Base-by-base conservation (phyloP, 306 rosid species). In the Styphnolobium japonicum region DNA sequence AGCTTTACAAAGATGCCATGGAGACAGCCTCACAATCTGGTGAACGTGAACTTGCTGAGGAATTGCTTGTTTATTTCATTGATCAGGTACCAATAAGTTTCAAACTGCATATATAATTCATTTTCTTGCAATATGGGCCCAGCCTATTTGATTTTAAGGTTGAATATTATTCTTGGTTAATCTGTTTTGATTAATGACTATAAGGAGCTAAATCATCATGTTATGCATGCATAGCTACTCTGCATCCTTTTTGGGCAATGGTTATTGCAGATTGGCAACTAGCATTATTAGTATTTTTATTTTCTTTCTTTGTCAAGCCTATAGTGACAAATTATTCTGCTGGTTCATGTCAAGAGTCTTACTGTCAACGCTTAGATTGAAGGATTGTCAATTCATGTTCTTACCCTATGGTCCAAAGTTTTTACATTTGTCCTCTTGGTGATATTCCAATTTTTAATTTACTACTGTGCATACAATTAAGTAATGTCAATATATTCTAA, bases 21-120 rank as follows among this genome's bases (percentile, higher is more conserved):
- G 99, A 95, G 90, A 95, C 99, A 3, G 97, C 98, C 36, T 95
- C 99, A 0, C 99, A 95, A 76, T 95, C 99, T 49, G 98, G 99
- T 73, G 99, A 93, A 64, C 99, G 98, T 10, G 97, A 93, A 90
- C 96, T 95, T 76, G 98, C 99, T 0, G 99, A 95, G 83, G 98
- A 95, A 86, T 88, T 95, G 86, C 98, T 95, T 25, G 92, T 93
- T 66, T 95, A 91, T 81, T 95, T 93, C 86, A 95, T 95, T 83
- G 98, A 95, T 80, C 88, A 95, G 97, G 99, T 93, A 80, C 42
- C 37, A 43, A 69, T 71, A 55, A 62, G 37, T 58, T 51, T 42
- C 76, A 23, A 58, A 71, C 76, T 5, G 21, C 37, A 21, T 19
- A 42, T 34, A n/a, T 73, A 11, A 51, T 48, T 75, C 8, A 3